Evolutionary conservation across 257 asterid species (phyloP), one percentile per base, ranked within the genome.

Genomic region (Solanum verrucosum): DNA sequence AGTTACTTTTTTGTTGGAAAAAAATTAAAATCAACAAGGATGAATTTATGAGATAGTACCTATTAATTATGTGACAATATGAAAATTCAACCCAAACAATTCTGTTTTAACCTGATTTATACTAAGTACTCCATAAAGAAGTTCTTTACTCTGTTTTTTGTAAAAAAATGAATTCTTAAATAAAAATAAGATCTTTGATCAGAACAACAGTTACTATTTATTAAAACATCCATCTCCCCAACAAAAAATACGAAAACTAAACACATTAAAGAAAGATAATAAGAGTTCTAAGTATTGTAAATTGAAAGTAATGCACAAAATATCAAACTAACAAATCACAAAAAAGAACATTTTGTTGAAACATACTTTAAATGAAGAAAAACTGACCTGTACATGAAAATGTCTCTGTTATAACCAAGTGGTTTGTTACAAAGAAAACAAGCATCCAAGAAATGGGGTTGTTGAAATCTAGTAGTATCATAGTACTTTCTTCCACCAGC

Each of bases 331-430:
- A 40, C 46, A 42, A 11, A 42, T 40, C 46, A 42, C 49, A 42
- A 42, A 42, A 42, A 42, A 42, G 49, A 40, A 40, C 49, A 42
- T 42, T 42, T 42, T 42, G 15, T 42, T 42, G 49, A 42, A 42
- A 11, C 49, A 42, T 42, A 42, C 15, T 42, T 40, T 40, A 40
- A 40, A 9, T 40, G 23, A 18, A 5, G 23, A 10, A 44, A 25
- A 33, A 85, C 92, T 34, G 79, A 92, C 94, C 94, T 92, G 92
- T 92, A 92, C 94, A 92, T 92, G 88, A 90, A 92, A 84, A 92
- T 92, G 23, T 92, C 94, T 87, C 34, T 88, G 74, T 91, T 91
- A 23, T 33, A 59, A 49, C 94, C 90, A 46, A 92, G 92, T n/a
- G 87, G 82, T 83, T 89, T 91, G 29, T 89, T 90, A 88, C 94